Base-by-base conservation (phyloP, 768 basidiomycete genomes). In the Collybia mongolica region DNA sequence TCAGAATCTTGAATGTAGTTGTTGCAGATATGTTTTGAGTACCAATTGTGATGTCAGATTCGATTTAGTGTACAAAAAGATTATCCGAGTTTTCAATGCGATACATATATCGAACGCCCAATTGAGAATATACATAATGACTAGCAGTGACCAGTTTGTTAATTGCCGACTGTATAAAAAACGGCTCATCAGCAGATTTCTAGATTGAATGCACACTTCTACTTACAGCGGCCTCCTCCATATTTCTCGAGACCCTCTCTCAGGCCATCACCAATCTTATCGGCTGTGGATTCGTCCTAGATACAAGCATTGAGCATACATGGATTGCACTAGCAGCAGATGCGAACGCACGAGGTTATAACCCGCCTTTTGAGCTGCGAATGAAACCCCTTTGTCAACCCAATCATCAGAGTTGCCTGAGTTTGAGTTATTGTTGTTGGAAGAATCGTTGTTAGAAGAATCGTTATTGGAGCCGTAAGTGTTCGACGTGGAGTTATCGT, bases 271-370 rank as follows among this genome's bases (percentile, higher is more conserved):
- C 71, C 69, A 39, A 77, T 68, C 58, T 67, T 70, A 18, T 65
- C 24, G 9, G 71, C 70, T 6, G 74, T 78, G 5, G 44, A 1
- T 7, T 70, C 60, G 46, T 71, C 66, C 74, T 76, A 51, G 32
- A 4, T 39, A 38, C 26, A 15, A 24, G 3, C n/a, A 7, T 28
- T 18, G 19, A 41, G 12, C 26, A 20, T 22, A 24, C 15, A 19
- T 4, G n/a, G 39, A 6, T 8, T 12, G 5, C 22, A 32, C 8
- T 12, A 3, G 26, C 32, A 22, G 9, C 26, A 14, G 14, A 54
- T 42, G 15, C 11, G 37, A 8, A 67, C 76, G 43, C 49, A 81
- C 79, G 14, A 80, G 6, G 52, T 76, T 70, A 55, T 65, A 71
- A 0, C 80, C 80, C 23, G 70, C 71, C 58, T 73, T 69, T 49